phyloP scores from a whole-genome alignment of 1,284 basidiomycete species.

The Tetrapyrgos nigripes region DNA sequence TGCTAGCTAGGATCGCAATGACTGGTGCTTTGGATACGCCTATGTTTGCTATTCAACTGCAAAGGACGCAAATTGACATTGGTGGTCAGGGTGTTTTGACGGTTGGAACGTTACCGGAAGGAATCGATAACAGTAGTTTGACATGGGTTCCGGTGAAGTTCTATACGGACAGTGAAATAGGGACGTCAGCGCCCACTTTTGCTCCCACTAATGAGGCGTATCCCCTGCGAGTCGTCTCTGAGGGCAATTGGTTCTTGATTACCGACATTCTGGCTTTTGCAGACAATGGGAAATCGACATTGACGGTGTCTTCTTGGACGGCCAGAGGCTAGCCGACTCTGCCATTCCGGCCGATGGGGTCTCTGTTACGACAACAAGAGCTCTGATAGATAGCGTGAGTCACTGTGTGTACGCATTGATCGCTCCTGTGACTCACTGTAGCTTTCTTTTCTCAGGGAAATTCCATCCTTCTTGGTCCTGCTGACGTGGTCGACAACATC shows the following conservation, averaged over 20 bases:
- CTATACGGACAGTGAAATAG: conserved; percentile 43
- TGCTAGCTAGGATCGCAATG: conserved; percentile 52
- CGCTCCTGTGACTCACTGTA: background rate
- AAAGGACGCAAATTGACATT: conserved; percentile 46
- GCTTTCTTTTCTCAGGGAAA: conserved; percentile 46
- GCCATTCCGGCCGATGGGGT: conserved; percentile 29
- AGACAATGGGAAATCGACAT: conserved; percentile 53
- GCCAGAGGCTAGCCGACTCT: conserved; percentile 40
- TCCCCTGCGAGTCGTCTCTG: conserved; percentile 19
- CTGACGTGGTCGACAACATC: conserved; percentile 54
- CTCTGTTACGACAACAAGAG: conserved; percentile 34
- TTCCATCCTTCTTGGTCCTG: conserved; percentile 61
- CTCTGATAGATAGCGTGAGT: conserved; percentile 48
- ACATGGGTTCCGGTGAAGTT: conserved; percentile 51
- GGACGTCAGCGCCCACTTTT: conserved; percentile 40
- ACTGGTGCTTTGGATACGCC: conserved; percentile 49
- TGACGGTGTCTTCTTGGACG: conserved; percentile 49
- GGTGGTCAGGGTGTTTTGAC: conserved; percentile 45
- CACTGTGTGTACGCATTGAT: background rate
- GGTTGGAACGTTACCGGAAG: conserved; percentile 46
- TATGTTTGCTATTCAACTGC: conserved; percentile 50
- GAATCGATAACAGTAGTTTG: conserved; percentile 43
- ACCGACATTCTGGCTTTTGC: background rate
- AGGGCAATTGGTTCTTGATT: background rate
- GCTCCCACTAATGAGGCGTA: conserved; percentile 39